These are phyloP conservation scores for Dendrostoma leiphaemia DNA, from an alignment of 2,329 filamentous ascomycete genomes.

Conservation along the genomic window DNA sequence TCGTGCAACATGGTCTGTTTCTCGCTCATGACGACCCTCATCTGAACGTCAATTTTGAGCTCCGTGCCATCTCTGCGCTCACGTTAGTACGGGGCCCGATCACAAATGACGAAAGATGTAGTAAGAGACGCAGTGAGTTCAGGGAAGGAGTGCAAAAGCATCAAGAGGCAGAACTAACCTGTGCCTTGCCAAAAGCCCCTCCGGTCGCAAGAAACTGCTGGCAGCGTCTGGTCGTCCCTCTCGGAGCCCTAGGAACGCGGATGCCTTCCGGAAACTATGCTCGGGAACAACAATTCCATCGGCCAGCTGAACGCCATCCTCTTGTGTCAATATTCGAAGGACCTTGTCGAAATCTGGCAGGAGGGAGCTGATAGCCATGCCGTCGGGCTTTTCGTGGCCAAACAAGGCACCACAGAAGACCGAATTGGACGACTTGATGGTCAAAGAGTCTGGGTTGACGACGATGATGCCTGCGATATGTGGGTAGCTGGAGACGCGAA, in stretches of 20 bases:
- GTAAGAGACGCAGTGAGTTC: too few relatives aligned
- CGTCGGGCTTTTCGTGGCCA: slow-evolving; percentile 80
- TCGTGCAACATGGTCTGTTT: slow-evolving; percentile 60
- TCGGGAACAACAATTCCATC: slow-evolving; percentile 98
- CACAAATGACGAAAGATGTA: too few relatives aligned
- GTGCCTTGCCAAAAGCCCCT: slow-evolving; percentile 72
- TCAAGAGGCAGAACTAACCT: too few relatives aligned
- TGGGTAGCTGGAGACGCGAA: slow-evolving; percentile 90
- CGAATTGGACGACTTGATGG: slow-evolving; percentile 88
- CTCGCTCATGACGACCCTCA: slow-evolving; percentile 92
- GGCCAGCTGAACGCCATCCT: slow-evolving; percentile 77
- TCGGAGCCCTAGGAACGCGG: slow-evolving; percentile 77
- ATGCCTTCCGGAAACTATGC: slow-evolving; percentile 88
- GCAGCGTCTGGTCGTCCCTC: slow-evolving; percentile 79
- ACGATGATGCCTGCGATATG: slow-evolving; percentile 98
- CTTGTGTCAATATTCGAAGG: slow-evolving; percentile 75
- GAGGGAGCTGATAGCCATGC: slow-evolving; percentile 73
- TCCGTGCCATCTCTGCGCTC: slow-evolving; percentile 83
- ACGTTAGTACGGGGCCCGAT: too few relatives aligned
- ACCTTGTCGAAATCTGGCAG: slow-evolving; percentile 87
- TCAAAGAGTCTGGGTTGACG: slow-evolving; percentile 72
- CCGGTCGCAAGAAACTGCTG: slow-evolving; percentile 76
- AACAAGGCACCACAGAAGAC: slow-evolving; percentile 93
- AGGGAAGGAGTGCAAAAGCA: too few relatives aligned
- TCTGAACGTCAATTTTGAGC: slow-evolving; percentile 91